A percentile compares a stretch with the other conserved stretches of the same genome.
Conservation (phyloP, 495 filamentous ascomycete species). For the Astrocystis sublimbata region DNA sequence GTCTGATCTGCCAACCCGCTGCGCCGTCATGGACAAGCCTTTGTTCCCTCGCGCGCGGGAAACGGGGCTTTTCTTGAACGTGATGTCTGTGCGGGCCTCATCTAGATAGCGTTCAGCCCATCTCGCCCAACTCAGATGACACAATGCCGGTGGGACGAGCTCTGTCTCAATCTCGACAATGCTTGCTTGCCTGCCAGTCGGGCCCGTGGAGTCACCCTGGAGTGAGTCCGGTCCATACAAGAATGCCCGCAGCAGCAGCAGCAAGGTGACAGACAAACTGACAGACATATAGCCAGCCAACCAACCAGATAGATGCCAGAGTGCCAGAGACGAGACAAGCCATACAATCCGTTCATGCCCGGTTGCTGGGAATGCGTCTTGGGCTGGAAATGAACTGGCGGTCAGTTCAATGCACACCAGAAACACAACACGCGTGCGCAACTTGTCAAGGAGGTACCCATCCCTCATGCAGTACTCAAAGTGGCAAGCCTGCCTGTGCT, state of each 20-base stretch:
- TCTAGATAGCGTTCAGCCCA: slow-evolving; percentile 12
- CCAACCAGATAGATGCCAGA: too few relatives aligned
- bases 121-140: slow-evolving; percentile 12
- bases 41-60: slow-evolving; percentile 29
- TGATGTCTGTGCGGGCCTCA: slow-evolving; percentile 34
- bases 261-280: slow-evolving; percentile 14
- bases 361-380: slow-evolving; percentile 34
- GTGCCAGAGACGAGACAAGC: too few relatives aligned
- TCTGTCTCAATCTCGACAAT: slow-evolving; percentile 18
- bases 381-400: slow-evolving; percentile 34
- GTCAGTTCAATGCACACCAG: slow-evolving; percentile 29
- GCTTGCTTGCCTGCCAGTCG: too few relatives aligned
- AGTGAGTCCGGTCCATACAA: neutral
- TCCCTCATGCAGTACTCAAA: slow-evolving; percentile 17
- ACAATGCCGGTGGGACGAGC: slow-evolving; percentile 20
- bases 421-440: slow-evolving; percentile 19
- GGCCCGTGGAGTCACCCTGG: too few relatives aligned
- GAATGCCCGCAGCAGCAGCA: slow-evolving; percentile 14
- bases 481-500: too few relatives aligned
- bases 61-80: slow-evolving; percentile 30
- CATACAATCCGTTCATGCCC: slow-evolving; percentile 25
- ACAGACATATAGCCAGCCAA: too few relatives aligned
- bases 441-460: slow-evolving; percentile 17
- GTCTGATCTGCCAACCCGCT: slow-evolving; percentile 12
- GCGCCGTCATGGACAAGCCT: slow-evolving; percentile 20